Conservation (phyloP, 129 eudicot genomes). For the Tanacetum coccineum region DNA sequence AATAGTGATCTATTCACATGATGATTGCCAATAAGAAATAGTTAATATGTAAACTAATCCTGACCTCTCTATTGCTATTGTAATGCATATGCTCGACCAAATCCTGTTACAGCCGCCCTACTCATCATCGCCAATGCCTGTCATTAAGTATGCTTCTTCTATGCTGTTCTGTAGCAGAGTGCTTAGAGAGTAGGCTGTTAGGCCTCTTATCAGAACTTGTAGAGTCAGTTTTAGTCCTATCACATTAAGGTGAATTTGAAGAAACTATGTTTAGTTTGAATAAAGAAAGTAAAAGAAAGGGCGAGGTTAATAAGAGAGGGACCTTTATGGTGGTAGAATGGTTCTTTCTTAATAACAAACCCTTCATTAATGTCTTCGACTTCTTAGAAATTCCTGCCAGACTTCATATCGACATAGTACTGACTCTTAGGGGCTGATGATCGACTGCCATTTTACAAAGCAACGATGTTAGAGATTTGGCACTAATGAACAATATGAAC, state of each 20-base stretch:
- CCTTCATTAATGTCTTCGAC: conserved; percentile 69
- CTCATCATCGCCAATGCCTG: too few relatives aligned
- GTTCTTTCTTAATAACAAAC: conserved; percentile 61
- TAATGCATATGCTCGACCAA: too few relatives aligned
- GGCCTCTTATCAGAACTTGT: conserved; percentile 61
- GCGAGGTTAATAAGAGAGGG: too few relatives aligned
- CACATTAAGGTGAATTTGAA: background rate
- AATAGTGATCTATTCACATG: too few relatives aligned
- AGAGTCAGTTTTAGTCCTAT: conserved; percentile 54
- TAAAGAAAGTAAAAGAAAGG: conserved; percentile 7
- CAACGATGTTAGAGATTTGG: conserved; percentile 1
- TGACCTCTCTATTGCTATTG: too few relatives aligned
- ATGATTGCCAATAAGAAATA: too few relatives aligned
- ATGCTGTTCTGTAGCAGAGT: conserved; percentile 98
- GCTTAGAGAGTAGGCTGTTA: conserved; percentile 86
- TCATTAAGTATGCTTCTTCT: conserved; percentile 96
- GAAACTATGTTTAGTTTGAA: background rate
- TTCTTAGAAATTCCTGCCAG: conserved; percentile 48
- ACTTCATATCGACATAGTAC: conserved; percentile 65
- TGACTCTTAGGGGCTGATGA: conserved; percentile 42
- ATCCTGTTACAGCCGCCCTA: too few relatives aligned
- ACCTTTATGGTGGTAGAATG: conserved; percentile 62
- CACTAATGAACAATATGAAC: background rate
- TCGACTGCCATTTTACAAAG: conserved; percentile 44
- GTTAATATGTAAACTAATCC: too few relatives aligned